Evolutionary conservation across 176 grass and related monocot genomes (phyloP), one percentile per base, ranked within the genome.

Genomic region (Phoenix dactylifera): DNA sequence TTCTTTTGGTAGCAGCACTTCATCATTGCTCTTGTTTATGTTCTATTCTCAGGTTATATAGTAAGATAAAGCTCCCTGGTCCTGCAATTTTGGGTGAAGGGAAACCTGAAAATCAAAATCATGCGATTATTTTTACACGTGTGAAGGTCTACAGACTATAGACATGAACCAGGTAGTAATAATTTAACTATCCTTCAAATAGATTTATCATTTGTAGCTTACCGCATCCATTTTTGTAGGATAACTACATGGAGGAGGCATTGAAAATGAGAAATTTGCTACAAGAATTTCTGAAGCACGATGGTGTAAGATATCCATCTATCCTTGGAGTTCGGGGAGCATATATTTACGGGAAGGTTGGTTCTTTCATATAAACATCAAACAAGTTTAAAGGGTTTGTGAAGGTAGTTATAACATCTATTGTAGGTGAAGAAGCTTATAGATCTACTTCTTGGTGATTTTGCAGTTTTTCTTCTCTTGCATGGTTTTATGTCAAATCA

Each of bases 401-500:
- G 10, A 44, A 44, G 2, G 2, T 44, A 44, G 10, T 44, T 44
- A 3, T 44, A 44, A 44, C 10, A 12, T 44, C 35, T 44, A 14
- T 44, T 44, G 26, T 4, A 0, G 26, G n/a, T 62, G 52, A 61
- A 20, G 60, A 50, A 64, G 49, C 72, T 81, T 30, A 63, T 64
- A 71, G 52, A 26, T 74, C 22, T 64, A 67, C 58, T 69, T 24
- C 72, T 6, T 80, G 62, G 16, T 29, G 67, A 57, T 44, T 78
- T 68, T 17, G 39, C 72, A 95, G 90, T 95, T 86, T 95, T 68
- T 95, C 90, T 66, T 95, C 90, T 70, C 86, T 95, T 71, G 90
- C 86, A 80, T 89, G 90, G 90, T 95, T 95, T 95, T 75, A 95
- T 95, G 90, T 95, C 90, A 76, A 95, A 89, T 76, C 90, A 95